A percentile compares a stretch with the other conserved stretches of the same genome.
phyloP scores from a whole-genome alignment of 2,329 filamentous ascomycete genomes.

The Colletotrichum sp. region DNA sequence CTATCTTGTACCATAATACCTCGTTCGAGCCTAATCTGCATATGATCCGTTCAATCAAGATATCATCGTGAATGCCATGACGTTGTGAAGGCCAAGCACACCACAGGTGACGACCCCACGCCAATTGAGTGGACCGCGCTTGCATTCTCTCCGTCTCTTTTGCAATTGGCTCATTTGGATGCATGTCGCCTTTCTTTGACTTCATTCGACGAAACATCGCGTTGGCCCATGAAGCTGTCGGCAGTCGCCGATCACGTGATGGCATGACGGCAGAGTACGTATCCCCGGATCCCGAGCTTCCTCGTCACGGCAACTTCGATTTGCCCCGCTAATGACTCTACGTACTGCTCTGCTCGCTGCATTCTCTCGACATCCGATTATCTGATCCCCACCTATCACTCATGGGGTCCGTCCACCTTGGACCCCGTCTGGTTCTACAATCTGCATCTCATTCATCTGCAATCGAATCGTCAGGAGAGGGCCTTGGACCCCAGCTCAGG shows the following conservation, averaged over 20 bases:
- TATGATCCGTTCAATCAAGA: conserved; percentile 6
- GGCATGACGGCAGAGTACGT: not conserved
- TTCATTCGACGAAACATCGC: not conserved
- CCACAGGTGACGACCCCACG: not conserved
- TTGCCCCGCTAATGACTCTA: conserved; percentile 42
- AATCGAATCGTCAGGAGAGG: not conserved
- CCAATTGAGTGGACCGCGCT: not conserved
- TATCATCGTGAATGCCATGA: not conserved
- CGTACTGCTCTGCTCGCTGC: conserved; percentile 30
- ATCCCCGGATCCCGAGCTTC: conserved; percentile 11
- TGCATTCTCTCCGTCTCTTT: not conserved
- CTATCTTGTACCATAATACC: conserved; percentile 20
- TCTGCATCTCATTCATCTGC: not conserved
- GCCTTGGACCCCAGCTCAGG: not conserved
- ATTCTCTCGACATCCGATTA: conserved; percentile 38
- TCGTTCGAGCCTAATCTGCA: conserved; percentile 19
- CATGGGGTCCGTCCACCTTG: conserved; percentile 39
- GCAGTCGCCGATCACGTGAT: conserved; percentile 3
- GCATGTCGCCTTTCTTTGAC: not conserved
- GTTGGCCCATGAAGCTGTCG: conserved; percentile 23
- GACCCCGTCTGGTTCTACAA: conserved; percentile 30
- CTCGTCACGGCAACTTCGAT: conserved; percentile 30
- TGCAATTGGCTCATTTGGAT: not conserved
- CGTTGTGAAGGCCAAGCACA: not conserved
- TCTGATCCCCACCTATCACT: conserved; percentile 35